A percentile compares a stretch with the other conserved stretches of the same genome.
Evolutionary conservation across 306 rosid genomes (phyloP).

Genomic region (Glycine latifolia): DNA sequence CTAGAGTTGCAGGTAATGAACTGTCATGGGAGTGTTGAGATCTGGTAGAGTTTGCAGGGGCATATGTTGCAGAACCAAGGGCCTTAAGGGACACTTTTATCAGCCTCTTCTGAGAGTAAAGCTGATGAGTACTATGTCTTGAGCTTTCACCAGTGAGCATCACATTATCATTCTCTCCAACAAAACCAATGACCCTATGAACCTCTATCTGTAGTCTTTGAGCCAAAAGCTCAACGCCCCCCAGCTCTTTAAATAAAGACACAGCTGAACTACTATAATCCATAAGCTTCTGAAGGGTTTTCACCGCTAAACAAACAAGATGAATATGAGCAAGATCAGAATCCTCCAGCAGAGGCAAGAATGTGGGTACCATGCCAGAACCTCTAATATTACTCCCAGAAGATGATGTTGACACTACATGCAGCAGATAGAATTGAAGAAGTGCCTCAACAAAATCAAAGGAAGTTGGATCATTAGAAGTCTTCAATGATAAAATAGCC

Average conservation of each 20-base stretch:
- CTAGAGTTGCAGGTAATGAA: constrained; percentile 79
- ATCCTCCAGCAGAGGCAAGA: constrained; percentile 95
- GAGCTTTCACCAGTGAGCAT: constrained; percentile 81
- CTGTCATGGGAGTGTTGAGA: constrained; percentile 73
- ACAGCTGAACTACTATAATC: constrained; percentile 96
- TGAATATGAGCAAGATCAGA: constrained; percentile 86
- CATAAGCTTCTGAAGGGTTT: constrained; percentile 98
- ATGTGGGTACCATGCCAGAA: constrained; percentile 99
- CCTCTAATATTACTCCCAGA: constrained; percentile 92
- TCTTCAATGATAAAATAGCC: constrained; percentile 84
- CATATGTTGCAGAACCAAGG: constrained; percentile 92
- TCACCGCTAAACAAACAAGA: constrained; percentile 92
- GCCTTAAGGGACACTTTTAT: constrained; percentile 93
- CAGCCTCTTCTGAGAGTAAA: constrained; percentile 84
- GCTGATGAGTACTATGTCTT: constrained; percentile 66
- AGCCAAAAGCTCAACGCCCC: constrained; percentile 92
- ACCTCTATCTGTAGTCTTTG: constrained; percentile 89
- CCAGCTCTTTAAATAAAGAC: constrained; percentile 91
- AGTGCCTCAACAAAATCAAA: constrained; percentile 97
- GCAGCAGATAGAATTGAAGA: constrained; percentile 95
- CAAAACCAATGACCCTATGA: constrained; percentile 77
- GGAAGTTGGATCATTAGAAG: constrained; percentile 83
- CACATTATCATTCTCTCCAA: constrained; percentile 54
- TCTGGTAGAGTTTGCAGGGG: constrained; percentile 76
- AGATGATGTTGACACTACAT: constrained; percentile 92